Evolutionary conservation across 352 stramenopile species (phyloP).

Genomic region (Pythium phragmiticola): DNA sequence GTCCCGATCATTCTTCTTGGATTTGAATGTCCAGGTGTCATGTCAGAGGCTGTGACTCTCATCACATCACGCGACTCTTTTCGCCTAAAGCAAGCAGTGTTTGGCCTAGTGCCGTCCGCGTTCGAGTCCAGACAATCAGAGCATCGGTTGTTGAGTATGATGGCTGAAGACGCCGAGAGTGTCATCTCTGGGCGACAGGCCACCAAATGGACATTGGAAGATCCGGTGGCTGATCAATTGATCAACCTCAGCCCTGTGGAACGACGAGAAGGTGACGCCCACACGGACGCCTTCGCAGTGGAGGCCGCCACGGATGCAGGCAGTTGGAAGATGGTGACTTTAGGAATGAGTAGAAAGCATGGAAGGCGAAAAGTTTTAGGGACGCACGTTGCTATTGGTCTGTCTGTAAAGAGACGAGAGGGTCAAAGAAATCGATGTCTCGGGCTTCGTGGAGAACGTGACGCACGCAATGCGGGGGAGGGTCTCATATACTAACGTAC

Average conservation of each 20-base stretch:
- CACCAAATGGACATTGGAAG: too few relatives aligned
- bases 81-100: too few relatives aligned
- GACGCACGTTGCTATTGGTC: background rate
- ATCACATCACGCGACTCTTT: too few relatives aligned
- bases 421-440: background rate
- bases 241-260: background rate
- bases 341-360: too few relatives aligned
- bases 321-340: background rate
- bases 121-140: too few relatives aligned
- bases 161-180: too few relatives aligned
- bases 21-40: too few relatives aligned
- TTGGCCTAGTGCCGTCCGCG: too few relatives aligned
- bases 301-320: background rate
- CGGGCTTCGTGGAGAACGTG: conserved; percentile 4
- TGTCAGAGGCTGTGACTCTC: too few relatives aligned
- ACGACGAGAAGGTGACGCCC: background rate
- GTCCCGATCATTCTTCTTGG: too few relatives aligned
- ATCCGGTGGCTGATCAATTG: background rate
- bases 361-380: background rate
- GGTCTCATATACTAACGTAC: background rate
- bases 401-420: conserved; percentile 2
- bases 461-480: background rate
- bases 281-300: background rate
- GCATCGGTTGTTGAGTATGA: too few relatives aligned
- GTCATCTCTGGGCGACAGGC: too few relatives aligned